phyloP scores from a whole-genome alignment of 768 basidiomycete species.

The Collybia sp. region DNA sequence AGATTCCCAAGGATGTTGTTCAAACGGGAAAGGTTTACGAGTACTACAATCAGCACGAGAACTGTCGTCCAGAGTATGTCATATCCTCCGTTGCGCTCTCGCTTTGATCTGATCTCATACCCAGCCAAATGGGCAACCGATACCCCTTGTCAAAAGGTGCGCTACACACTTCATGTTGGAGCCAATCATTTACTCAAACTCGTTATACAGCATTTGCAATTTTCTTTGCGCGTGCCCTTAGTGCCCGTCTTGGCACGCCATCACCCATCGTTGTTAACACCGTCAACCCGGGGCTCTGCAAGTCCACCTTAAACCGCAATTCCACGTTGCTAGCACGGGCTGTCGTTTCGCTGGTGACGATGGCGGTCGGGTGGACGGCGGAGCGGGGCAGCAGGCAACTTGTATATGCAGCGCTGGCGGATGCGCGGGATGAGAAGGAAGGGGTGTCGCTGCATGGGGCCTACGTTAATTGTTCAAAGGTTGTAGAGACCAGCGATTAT shows the following conservation, averaged over 20 bases:
- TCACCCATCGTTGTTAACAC: constrained; percentile 25
- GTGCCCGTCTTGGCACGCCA: constrained; percentile 17
- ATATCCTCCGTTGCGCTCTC: not conserved
- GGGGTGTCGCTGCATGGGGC: not conserved
- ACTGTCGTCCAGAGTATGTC: constrained; percentile 19
- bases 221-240: constrained; percentile 32
- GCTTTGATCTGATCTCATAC: not conserved
- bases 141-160: constrained; percentile 32
- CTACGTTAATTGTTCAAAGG: not conserved
- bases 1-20: constrained; percentile 16
- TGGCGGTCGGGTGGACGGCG: constrained; percentile 13
- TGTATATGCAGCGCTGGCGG: constrained; percentile 27
- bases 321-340: too few relatives aligned
- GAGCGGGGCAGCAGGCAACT: constrained; percentile 31
- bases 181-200: not conserved
- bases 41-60: constrained; percentile 23
- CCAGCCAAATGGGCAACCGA: constrained; percentile 11
- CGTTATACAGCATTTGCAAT: constrained; percentile 29
- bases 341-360: too few relatives aligned
- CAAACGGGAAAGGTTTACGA: constrained; percentile 21
- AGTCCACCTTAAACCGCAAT: constrained; percentile 14
- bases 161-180: constrained; percentile 1
- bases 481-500: constrained; percentile 3
- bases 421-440: not conserved
- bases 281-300: constrained; percentile 39